Percentiles rank a stretch among this genome's conserved stretches.
These are phyloP conservation scores for Pichia sp. DNA, from an alignment of 1,139 yeast genomes.

Conservation along the genomic window DNA sequence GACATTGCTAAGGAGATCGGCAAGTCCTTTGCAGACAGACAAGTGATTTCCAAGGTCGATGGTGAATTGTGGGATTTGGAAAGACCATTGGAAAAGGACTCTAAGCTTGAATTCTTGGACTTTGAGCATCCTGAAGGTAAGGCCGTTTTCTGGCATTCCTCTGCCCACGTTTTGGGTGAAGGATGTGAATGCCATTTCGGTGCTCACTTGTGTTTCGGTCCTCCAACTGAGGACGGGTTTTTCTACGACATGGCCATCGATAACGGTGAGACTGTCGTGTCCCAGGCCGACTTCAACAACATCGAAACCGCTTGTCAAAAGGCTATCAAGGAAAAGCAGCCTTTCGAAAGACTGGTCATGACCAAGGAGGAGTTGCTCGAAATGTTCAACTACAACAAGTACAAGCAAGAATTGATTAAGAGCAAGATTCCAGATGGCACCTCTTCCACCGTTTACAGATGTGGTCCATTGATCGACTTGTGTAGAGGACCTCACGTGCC, in stretches of 20 bases:
- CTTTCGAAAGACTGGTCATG: slow-evolving; percentile 88
- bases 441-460: slow-evolving; percentile 93
- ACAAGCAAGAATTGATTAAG: slow-evolving; percentile 81
- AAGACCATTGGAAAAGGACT: slow-evolving; percentile 82
- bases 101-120: slow-evolving; percentile 67
- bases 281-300: slow-evolving; percentile 77
- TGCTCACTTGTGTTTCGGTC: slow-evolving; percentile 89
- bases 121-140: slow-evolving; percentile 88
- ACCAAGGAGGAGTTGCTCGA: slow-evolving; percentile 85
- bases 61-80: slow-evolving; percentile 94
- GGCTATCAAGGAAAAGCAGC: slow-evolving; percentile 94
- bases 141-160: slow-evolving; percentile 97
- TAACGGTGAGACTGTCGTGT: slow-evolving; percentile 68
- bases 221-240: slow-evolving; percentile 97
- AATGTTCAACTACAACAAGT: slow-evolving; percentile 95
- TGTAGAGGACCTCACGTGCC: slow-evolving; percentile 99
- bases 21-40: slow-evolving; percentile 81
- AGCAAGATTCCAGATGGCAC: slow-evolving; percentile 96
- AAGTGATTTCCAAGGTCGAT: slow-evolving; percentile 86
- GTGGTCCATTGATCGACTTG: slow-evolving; percentile 95
- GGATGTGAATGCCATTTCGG: slow-evolving; percentile 96
- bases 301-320: slow-evolving; percentile 86
- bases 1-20: slow-evolving; percentile 82
- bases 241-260: slow-evolving; percentile 95
- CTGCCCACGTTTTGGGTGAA: slow-evolving; percentile 98